Conservation (phyloP, 805 yeast genomes). For the Monosporozyma solicola region DNA sequence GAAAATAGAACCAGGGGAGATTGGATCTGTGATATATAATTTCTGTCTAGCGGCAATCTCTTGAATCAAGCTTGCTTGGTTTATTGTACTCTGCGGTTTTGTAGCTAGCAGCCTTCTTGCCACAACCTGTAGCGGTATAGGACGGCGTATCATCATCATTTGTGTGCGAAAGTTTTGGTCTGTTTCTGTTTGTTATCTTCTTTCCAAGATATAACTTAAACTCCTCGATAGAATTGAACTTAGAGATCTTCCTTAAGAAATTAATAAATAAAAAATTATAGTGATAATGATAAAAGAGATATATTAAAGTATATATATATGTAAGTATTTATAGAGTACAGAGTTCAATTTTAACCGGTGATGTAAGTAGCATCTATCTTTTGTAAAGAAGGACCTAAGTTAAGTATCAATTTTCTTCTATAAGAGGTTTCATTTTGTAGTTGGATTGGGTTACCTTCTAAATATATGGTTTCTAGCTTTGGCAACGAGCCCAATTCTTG, state of each 20-base stretch:
- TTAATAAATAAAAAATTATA: not conserved
- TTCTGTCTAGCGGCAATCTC: slow-evolving; percentile 50
- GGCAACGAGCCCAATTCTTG: slow-evolving; percentile 53
- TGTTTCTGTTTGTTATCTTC: not conserved
- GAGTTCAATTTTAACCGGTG: slow-evolving; percentile 15
- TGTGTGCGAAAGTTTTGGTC: not conserved
- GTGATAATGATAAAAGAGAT: not conserved
- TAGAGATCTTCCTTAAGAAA: not conserved
- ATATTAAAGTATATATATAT: not conserved
- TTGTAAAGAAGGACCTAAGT: slow-evolving; percentile 50
- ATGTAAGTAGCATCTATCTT: slow-evolving; percentile 90
- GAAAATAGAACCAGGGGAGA: slow-evolving; percentile 87
- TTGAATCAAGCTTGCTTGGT: slow-evolving; percentile 1
- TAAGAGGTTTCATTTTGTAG: slow-evolving; percentile 64
- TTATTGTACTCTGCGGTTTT: not conserved
- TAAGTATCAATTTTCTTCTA: slow-evolving; percentile 69
- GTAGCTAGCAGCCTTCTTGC: not conserved
- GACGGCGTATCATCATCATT: not conserved
- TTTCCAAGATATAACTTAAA: not conserved
- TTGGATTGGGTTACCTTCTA: slow-evolving; percentile 91
- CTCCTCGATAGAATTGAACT: not conserved
- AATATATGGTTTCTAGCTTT: slow-evolving; percentile 75
- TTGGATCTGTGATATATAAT: slow-evolving; percentile 66
- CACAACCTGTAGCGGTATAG: not conserved
- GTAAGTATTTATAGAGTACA: not conserved